Conservation (phyloP, 441 rosid genomes). For the Adansonia rubrostipa region DNA sequence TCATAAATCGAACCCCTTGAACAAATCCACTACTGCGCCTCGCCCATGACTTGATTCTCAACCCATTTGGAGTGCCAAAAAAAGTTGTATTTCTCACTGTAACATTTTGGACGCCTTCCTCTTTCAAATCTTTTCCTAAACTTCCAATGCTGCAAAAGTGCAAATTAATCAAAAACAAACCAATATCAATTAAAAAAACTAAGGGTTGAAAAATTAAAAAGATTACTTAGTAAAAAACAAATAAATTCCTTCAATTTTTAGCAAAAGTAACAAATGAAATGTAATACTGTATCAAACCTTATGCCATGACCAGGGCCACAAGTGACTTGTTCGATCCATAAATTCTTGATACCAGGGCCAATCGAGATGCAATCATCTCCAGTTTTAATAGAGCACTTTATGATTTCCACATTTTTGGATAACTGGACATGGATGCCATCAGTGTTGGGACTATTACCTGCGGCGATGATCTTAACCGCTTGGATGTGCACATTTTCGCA, state of each 20-base stretch:
- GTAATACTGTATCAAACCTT: slow-evolving; percentile 32
- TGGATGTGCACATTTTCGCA: slow-evolving; percentile 44
- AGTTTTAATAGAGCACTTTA: slow-evolving; percentile 40
- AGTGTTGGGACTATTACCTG: slow-evolving; percentile 26
- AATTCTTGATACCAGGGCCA: slow-evolving; percentile 50
- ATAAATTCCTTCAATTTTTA: background rate
- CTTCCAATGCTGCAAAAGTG: slow-evolving; percentile 40
- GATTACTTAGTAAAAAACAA: background rate
- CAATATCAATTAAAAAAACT: background rate
- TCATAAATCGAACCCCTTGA: slow-evolving; percentile 42
- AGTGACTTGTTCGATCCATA: slow-evolving; percentile 40
- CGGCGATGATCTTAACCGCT: slow-evolving; percentile 40
- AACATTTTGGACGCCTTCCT: slow-evolving; percentile 66
- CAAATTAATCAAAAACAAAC: background rate
- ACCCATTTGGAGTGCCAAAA: slow-evolving; percentile 53
- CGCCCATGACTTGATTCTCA: slow-evolving; percentile 27
- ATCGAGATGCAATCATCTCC: slow-evolving; percentile 38
- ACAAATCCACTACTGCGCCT: slow-evolving; percentile 63
- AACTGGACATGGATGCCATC: slow-evolving; percentile 50
- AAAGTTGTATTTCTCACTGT: slow-evolving; percentile 27
- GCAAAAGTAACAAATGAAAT: background rate
- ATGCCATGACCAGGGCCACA: slow-evolving; percentile 64
- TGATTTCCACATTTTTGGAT: slow-evolving; percentile 41
- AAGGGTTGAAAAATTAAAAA: background rate
- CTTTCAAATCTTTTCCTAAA: slow-evolving; percentile 40